These are phyloP conservation scores for Aspergillus thermomutatus DNA, from an alignment of 2,329 filamentous ascomycete genomes.

Conservation along the genomic window DNA sequence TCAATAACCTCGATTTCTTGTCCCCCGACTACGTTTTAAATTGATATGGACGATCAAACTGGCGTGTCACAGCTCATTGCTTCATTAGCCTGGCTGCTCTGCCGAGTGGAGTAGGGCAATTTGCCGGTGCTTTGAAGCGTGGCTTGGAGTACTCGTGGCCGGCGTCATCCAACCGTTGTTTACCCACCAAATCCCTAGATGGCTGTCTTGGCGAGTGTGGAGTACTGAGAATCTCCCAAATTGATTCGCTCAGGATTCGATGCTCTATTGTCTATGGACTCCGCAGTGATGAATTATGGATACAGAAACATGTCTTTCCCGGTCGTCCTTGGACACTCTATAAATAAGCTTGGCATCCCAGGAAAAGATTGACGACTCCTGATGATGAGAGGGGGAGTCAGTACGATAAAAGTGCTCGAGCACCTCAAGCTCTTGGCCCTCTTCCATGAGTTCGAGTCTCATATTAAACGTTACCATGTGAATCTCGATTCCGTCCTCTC, in stretches of 20 bases:
- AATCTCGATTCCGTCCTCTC: not conserved
- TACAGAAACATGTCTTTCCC: not conserved
- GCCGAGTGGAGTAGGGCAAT: not conserved
- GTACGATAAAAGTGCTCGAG: not conserved
- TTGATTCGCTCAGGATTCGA: not conserved
- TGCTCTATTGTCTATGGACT: not conserved
- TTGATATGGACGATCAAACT: not conserved
- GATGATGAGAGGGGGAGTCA: not conserved
- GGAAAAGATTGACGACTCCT: not conserved
- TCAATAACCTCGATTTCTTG: too few species aligned
- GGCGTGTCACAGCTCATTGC: not conserved
- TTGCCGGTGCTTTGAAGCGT: not conserved
- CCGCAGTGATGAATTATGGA: not conserved
- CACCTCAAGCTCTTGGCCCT: not conserved
- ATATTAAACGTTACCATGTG: not conserved
- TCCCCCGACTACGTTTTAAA: not conserved
- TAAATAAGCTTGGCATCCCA: not conserved
- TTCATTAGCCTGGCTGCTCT: not conserved
- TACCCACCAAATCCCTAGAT: not conserved
- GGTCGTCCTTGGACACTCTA: not conserved
- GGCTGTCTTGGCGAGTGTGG: conserved; percentile 7
- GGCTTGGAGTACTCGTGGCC: not conserved
- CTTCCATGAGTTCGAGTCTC: not conserved
- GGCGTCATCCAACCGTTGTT: not conserved
- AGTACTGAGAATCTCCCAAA: not conserved